Evolutionary conservation across 768 basidiomycete species (phyloP), one percentile per base, ranked within the genome.

Genomic region (Xerocomus brunneocitrinus): DNA sequence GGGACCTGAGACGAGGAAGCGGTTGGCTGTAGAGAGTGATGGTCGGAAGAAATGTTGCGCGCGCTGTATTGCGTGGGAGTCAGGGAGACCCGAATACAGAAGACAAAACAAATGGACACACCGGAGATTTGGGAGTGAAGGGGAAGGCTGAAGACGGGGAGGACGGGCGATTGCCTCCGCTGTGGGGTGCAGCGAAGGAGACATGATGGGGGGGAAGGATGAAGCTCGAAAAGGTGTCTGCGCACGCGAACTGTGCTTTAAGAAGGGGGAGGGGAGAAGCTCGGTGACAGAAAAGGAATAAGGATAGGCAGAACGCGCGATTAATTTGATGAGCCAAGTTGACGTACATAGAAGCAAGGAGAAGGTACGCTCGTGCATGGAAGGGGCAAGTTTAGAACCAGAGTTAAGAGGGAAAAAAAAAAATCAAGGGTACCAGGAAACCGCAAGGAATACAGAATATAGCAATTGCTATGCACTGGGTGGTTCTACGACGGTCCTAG

Each of bases 121-220:
- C 84, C 83, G 80, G 57, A 87, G 74, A 64, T 87, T 86, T 8
- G 86, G 86, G 60, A 87, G 74, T 12, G 86, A 87, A 8, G 85
- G 84, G 5, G 84, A 83, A 49, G 81, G 80, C 50, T 82, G 82
- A 35, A 84, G 73, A 42, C 79, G 79, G 16, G 77, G 74, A 45
- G 77, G 77, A 57, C 74, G 74, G 28, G 55, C 39, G 47, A 25
- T 47, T 47, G 53, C 32, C 44, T 60, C 66, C 57, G 54, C 59
- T 25, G 57, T 47, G 40, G 48, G 49, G 53, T 64, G 65, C 50
- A 63, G 57, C 54, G 62, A 63, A 51, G 54, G 45, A 45, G 62
- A 59, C 61, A 70, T 70, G 70, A 55, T 65, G 65, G 51, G 52
- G 48, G 50, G 39, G 59, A 43, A 47, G 56, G 60, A 58, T 65